A percentile compares a stretch with the other conserved stretches of the same genome.
Evolutionary conservation across 169 alveolate species (phyloP).

Genomic region (Cryptosporidium parvum): DNA sequence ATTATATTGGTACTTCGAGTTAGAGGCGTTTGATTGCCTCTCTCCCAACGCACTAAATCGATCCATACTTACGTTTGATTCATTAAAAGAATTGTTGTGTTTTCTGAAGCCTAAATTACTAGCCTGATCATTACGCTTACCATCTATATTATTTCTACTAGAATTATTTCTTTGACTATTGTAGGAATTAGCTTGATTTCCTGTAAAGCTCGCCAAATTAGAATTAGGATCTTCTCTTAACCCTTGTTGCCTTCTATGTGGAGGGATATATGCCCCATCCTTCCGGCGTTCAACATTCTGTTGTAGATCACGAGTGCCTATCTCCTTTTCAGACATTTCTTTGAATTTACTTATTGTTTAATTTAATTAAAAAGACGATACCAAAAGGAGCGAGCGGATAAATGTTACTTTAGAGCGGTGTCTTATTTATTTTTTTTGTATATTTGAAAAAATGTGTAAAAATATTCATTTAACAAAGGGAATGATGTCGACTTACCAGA

Average conservation of each 20-base stretch:
- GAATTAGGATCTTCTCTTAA: slow-evolving; percentile 52
- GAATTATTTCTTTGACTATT: slow-evolving; percentile 22
- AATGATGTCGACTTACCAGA: not conserved
- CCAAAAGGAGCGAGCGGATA: slow-evolving; percentile 72
- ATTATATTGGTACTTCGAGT: slow-evolving; percentile 35
- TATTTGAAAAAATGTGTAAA: not conserved
- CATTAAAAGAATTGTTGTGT: slow-evolving; percentile 13
- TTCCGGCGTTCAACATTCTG: slow-evolving; percentile 62
- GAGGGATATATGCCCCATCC: slow-evolving; percentile 70
- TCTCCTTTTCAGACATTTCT: slow-evolving; percentile 72
- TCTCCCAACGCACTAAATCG: slow-evolving; percentile 68
- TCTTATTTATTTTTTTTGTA: not conserved
- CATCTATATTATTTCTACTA: slow-evolving; percentile 4
- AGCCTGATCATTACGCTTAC: slow-evolving; percentile 30
- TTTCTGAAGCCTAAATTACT: slow-evolving; percentile 23
- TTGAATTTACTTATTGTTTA: not conserved
- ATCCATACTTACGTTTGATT: slow-evolving; percentile 7
- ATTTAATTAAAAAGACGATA: slow-evolving; percentile 41
- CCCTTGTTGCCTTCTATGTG: slow-evolving; percentile 65
- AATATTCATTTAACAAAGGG: not conserved
- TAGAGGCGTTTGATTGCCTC: slow-evolving; percentile 16
- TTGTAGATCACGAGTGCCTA: slow-evolving; percentile 43
- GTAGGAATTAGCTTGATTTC: slow-evolving; percentile 11
- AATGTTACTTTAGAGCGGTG: slow-evolving; percentile 47
- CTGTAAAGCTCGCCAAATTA: not conserved